These are phyloP conservation scores for Polytrichum formosum DNA, from an alignment of 225 moss, liverwort and hornwort species.

Conservation along the genomic window DNA sequence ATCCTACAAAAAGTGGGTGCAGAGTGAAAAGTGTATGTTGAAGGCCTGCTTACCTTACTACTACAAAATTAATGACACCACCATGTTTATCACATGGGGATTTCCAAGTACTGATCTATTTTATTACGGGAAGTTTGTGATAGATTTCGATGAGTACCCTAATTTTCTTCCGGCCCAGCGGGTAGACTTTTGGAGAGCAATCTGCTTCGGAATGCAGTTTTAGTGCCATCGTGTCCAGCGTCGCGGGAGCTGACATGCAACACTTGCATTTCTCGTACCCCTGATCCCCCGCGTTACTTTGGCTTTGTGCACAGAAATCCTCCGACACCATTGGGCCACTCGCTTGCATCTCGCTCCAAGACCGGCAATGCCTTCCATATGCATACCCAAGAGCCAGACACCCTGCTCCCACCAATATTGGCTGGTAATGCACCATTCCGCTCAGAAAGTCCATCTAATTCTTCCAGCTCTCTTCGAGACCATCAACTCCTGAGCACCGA, in stretches of 20 bases:
- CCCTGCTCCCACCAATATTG: slow-evolving; percentile 56
- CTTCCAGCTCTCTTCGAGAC: not conserved
- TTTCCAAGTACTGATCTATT: too few relatives aligned
- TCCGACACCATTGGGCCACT: slow-evolving; percentile 19
- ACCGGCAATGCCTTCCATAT: slow-evolving; percentile 49
- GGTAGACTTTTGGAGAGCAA: slow-evolving; percentile 15
- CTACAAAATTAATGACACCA: too few relatives aligned
- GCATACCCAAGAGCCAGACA: slow-evolving; percentile 56
- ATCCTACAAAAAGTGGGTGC: too few relatives aligned
- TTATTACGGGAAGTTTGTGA: too few relatives aligned
- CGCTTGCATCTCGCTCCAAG: slow-evolving; percentile 28
- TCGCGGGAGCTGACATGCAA: slow-evolving; percentile 33
- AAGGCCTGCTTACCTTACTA: too few relatives aligned
- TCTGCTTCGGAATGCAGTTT: not conserved
- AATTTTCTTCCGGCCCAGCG: too few relatives aligned
- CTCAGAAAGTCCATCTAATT: slow-evolving; percentile 6
- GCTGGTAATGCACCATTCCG: slow-evolving; percentile 42
- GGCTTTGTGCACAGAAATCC: slow-evolving; percentile 36
- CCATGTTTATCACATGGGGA: too few relatives aligned
- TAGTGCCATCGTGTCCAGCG: slow-evolving; percentile 18
- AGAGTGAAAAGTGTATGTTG: too few relatives aligned
- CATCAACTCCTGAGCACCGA: too few relatives aligned
- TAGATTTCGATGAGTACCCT: too few relatives aligned
- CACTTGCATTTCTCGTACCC: slow-evolving; percentile 40
- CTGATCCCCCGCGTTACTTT: slow-evolving; percentile 26